Base-by-base conservation (phyloP, 2,329 filamentous ascomycete genomes). In the Phialophora macrospora region DNA sequence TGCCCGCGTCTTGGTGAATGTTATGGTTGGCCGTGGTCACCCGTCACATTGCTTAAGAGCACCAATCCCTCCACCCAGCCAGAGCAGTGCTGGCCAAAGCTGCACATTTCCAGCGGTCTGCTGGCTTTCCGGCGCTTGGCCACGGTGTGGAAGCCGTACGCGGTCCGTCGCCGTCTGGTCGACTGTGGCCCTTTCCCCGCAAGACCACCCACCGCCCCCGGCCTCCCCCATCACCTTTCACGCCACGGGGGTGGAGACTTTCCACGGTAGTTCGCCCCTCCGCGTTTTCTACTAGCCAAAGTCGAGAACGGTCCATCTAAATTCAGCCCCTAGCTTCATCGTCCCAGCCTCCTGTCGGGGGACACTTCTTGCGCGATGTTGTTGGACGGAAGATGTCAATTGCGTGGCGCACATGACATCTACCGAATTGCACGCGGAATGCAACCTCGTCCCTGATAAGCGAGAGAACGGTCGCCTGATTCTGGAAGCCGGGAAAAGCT, bases 161-260 rank as follows among this genome's bases (percentile, higher is more conserved):
- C 58, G 58, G 38, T 60, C 58, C 58, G 58, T 60, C 26, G 30
- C 58, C 58, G 58, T 12, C 9, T 32, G 58, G 58, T 52, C 34
- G 58, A 60, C 58, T 51, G 46, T 60, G 58, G 58, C 58, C 58
- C 58, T 52, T 44, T 49, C 30, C 56, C 56, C 55, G 34, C 56
- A 59, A 44, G 49, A 32, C 41, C 34, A 20, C 17, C 38, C 28
- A 32, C 48, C 48, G 48, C 20, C 48, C 48, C 48, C 48, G 20
- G 4, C 20, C 20, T 26, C 20, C 48, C 46, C 48, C 48, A 28
- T 51, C 20, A 24, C 14, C 0, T 51, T 51, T 51, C 48, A 59
- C 41, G 44, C 41, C 41, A 46, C 12, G 56, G 56, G 56, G 56
- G 56, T 51, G 48, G 20, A 51, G 48, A 22, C 24, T 51, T 26